These are phyloP conservation scores for Diplodia mutila DNA, from an alignment of 2,329 filamentous ascomycete genomes.

Conservation along the genomic window DNA sequence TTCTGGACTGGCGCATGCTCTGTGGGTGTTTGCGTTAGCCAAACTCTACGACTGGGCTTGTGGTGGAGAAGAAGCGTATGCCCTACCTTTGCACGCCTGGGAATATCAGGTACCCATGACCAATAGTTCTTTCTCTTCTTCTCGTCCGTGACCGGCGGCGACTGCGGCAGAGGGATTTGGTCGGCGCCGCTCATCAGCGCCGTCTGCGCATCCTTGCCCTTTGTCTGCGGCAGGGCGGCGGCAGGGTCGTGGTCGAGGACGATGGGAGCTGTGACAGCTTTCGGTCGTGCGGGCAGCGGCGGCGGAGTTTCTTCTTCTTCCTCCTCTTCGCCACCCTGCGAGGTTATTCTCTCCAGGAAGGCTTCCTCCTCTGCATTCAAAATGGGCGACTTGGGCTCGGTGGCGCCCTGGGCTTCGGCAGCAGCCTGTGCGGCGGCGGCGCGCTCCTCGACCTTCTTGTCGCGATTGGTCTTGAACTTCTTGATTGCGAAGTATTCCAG, in stretches of 20 bases:
- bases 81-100: slow-evolving; percentile 22
- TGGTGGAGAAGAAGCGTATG: background rate
- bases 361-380: slow-evolving; percentile 65
- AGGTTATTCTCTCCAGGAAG: slow-evolving; percentile 58
- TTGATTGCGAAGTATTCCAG: slow-evolving; percentile 49
- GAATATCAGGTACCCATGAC: slow-evolving; percentile 23
- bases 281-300: slow-evolving; percentile 45
- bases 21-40: slow-evolving; percentile 13
- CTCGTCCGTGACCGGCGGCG: slow-evolving; percentile 47
- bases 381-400: slow-evolving; percentile 45
- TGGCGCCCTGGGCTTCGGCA: slow-evolving; percentile 32
- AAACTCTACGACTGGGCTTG: no score
- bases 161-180: slow-evolving; percentile 55
- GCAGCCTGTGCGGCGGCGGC: slow-evolving; percentile 27
- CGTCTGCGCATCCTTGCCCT: slow-evolving; percentile 50
- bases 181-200: slow-evolving; percentile 52
- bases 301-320: slow-evolving; percentile 48
- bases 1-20: slow-evolving; percentile 41
- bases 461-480: slow-evolving; percentile 40
- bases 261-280: slow-evolving; percentile 35
- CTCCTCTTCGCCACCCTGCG: slow-evolving; percentile 38
- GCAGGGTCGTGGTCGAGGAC: background rate
- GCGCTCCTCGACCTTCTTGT: slow-evolving; percentile 33
- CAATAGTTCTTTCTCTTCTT: slow-evolving; percentile 36
- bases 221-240: slow-evolving; percentile 35